phyloP scores from a whole-genome alignment of 116 monocot species.

The Iris pallida region DNA sequence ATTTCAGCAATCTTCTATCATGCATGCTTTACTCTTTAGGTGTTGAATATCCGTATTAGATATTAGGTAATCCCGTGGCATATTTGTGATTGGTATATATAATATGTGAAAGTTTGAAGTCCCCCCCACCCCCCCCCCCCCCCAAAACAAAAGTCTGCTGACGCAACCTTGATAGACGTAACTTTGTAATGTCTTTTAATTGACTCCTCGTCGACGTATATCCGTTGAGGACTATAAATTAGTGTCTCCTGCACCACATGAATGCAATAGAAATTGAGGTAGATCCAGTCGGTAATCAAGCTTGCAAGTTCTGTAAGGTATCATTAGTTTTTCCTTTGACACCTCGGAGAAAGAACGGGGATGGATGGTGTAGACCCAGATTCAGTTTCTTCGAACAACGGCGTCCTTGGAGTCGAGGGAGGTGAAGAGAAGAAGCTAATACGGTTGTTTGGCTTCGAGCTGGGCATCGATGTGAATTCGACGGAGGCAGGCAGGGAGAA shows the following conservation, averaged over 20 bases:
- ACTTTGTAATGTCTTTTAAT: neutral
- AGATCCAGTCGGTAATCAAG: neutral
- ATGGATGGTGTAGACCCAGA: slow-evolving; percentile 5
- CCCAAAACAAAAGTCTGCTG: no score
- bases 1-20: neutral
- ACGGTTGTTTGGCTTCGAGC: slow-evolving; percentile 44
- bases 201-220: neutral
- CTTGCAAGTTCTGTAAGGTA: neutral
- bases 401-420: neutral
- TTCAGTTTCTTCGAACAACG: neutral
- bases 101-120: no score
- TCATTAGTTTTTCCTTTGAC: neutral
- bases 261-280: neutral
- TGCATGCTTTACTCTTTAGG: neutral
- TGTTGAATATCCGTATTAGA: neutral
- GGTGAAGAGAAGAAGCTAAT: slow-evolving; percentile 27
- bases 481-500: neutral
- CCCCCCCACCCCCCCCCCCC: no score
- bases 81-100: no score
- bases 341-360: slow-evolving; percentile 5
- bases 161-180: no score
- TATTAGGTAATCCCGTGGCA: no score
- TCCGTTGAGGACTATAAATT: neutral
- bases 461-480: neutral
- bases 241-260: neutral